Base-by-base conservation (phyloP, 208 protist genomes). In the Acanthamoeba sp. region DNA sequence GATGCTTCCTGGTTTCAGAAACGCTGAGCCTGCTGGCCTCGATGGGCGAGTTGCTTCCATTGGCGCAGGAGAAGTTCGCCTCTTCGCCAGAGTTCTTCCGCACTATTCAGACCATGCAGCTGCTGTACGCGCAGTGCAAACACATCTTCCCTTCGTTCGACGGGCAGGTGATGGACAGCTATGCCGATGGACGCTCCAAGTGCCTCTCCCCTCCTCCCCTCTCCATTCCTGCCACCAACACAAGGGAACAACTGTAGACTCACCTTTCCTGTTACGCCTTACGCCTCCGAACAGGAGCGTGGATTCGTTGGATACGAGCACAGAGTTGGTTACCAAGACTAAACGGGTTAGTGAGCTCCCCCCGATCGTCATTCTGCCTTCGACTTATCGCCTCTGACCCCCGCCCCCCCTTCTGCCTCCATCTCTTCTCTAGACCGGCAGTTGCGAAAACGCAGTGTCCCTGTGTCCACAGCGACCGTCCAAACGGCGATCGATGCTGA, bases 71-170 rank as follows among this genome's bases (percentile, higher is more conserved):
- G 0, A 38, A n/a, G 32, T 78, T 78, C 1, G 7, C 69, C 0
- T 34, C 29, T 20, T 42, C 27, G 3, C 20, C 69, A 1, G 69
- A 78, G 36, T 48, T 9, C 69, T 24, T 38, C 32, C 69, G 69
- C 32, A 78, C 36, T 20, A 38, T 78, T 6, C 10, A 78, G 20
- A 45, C 69, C 9, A 4, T 78, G 78, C 45, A 87, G 78, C 29
- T 87, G 40, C 78, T 87, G 1, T 87, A 42, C 29, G 10, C 4
- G 0, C 78, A 87, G 78, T 87, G 78, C 78, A 57, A 59, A 32
- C 45, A 87, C 3, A 10, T 87, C 27, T 38, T 87, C 5, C 45
- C n/a, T n/a, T n/a, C 78, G 18, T 10, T 36, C 7, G 27, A 69
- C 29, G 62, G 10, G 14, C 6, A 14, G n/a, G 6, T 10, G 10